Percentiles rank a stretch among this genome's conserved stretches.
phyloP scores from a whole-genome alignment of 2,329 filamentous ascomycete species.

The Thermomyces lanuginosus region DNA sequence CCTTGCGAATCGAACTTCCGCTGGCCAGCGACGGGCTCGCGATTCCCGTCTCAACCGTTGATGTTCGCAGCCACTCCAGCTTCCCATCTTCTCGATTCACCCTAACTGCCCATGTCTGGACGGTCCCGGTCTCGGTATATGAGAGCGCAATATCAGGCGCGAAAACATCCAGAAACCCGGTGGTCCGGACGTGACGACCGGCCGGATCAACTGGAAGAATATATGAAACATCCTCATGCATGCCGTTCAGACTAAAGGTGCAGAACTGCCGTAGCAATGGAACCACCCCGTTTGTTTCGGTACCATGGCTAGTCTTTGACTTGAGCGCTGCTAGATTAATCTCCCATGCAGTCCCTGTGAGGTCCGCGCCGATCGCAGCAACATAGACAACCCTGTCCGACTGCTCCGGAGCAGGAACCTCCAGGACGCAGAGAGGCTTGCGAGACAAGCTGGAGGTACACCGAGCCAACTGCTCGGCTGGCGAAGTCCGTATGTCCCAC shows the following conservation, averaged over 20 bases:
- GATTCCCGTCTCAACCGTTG: conserved; percentile 64
- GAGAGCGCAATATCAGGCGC: conserved; percentile 74
- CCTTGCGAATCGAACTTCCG: conserved; percentile 73
- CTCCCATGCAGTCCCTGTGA: conserved; percentile 70
- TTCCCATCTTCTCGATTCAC: conserved; percentile 43
- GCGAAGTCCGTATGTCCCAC: conserved; percentile 56
- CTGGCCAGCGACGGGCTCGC: conserved; percentile 59
- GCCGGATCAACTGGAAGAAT: conserved; percentile 76
- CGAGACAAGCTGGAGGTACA: conserved; percentile 45
- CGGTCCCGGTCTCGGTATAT: conserved; percentile 56
- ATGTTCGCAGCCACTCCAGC: conserved; percentile 70
- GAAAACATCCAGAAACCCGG: conserved; percentile 72
- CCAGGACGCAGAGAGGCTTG: conserved; percentile 63
- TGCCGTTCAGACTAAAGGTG: conserved; percentile 50
- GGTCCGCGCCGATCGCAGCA: conserved; percentile 65
- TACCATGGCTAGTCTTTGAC: conserved; percentile 14
- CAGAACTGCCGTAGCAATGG: conserved; percentile 52
- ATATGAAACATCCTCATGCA: conserved; percentile 36
- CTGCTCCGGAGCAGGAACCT: conserved; percentile 46
- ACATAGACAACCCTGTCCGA: conserved; percentile 48
- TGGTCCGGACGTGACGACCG: conserved; percentile 52
- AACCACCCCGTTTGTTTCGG: too few species aligned
- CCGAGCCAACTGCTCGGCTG: conserved; percentile 43
- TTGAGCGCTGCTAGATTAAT: conserved; percentile 40
- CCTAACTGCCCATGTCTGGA: conserved; percentile 74